Percentiles rank a stretch among this genome's conserved stretches.
Conservation (phyloP, 2,329 filamentous ascomycete species). For the Neofusicoccum umdonicola region DNA sequence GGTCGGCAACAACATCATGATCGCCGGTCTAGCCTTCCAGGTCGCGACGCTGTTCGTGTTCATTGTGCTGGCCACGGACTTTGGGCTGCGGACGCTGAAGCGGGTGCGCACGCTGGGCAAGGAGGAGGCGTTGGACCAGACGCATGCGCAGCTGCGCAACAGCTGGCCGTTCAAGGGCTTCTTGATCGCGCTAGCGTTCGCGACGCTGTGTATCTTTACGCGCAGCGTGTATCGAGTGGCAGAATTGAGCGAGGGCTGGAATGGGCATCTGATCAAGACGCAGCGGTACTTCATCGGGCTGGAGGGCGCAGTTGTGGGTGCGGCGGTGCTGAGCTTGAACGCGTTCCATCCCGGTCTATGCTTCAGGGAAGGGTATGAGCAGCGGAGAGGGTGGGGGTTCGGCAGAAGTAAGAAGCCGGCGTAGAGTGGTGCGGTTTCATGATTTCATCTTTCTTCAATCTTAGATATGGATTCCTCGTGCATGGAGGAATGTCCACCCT, state of each 20-base stretch:
- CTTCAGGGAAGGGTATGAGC: constrained; percentile 31
- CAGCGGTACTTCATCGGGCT: constrained; percentile 40
- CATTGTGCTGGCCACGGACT: constrained; percentile 42
- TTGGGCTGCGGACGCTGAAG: constrained; percentile 30
- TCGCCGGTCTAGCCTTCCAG: constrained; percentile 46
- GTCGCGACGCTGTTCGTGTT: constrained; percentile 45
- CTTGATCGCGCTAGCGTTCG: constrained; percentile 53
- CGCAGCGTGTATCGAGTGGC: constrained; percentile 65
- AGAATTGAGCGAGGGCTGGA: constrained; percentile 65
- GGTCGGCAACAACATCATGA: constrained; percentile 45
- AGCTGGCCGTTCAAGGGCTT: constrained; percentile 54
- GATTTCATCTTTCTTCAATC: too few species aligned
- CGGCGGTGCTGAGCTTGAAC: constrained; percentile 34
- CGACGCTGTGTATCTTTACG: constrained; percentile 63
- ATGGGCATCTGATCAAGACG: constrained; percentile 54
- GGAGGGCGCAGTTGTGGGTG: constrained; percentile 35
- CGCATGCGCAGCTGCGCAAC: constrained; percentile 26
- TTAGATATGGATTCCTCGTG: too few species aligned
- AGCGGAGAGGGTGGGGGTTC: constrained; percentile 22
- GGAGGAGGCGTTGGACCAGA: constrained; percentile 26
- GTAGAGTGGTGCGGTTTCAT: neutral
- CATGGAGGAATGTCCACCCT: too few species aligned
- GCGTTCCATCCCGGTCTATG: constrained; percentile 37
- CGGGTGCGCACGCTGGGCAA: constrained; percentile 25
- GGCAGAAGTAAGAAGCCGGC: constrained; percentile 21